Evolutionary conservation across 768 basidiomycete species (phyloP), one percentile per base, ranked within the genome.

Genomic region (Lyophyllum decastes): DNA sequence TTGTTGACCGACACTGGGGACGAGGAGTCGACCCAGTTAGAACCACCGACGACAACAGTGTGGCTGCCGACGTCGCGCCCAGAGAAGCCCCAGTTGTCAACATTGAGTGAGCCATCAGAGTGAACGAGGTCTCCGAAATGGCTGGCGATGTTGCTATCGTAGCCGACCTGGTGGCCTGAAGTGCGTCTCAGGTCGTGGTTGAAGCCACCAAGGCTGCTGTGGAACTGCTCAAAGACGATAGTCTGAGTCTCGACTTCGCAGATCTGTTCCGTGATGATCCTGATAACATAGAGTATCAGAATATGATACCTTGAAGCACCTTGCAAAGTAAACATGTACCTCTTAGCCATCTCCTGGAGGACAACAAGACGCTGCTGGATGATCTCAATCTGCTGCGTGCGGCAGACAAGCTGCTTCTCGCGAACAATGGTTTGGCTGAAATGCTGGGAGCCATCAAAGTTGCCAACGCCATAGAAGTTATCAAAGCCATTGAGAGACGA

Each of bases 211-310:
- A 76, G 62, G 44, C 67, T 62, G 33, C 65, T 63, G 47, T 64
- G 61, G 68, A 70, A 69, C 61, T 76, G 75, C 61, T 75, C 69
- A 49, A 75, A 70, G 47, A 75, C 63, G 50, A 75, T 63, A 50
- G 68, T 66, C 60, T 76, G 75, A 11, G 71, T 70, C 57, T 75
- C 73, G 24, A 75, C 73, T 24, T 74, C 72, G 65, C 73, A 75
- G 55, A 72, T 61, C 54, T 68, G 68, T 54, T 72, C 64, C 7
- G 66, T 62, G 60, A 74, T 70, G 43, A 73, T 64, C 51, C 70
- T 72, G 35, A 44, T 3, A 40, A 33, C 14, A 12, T 22, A n/a
- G n/a, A 26, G 16, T 7, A 19, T 41, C 41, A 48, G n/a, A 16
- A 9, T 49, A 33, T 10, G 30, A 10, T 5, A 30, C 30, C 14